These are phyloP conservation scores for Calonectria crousiana DNA, from an alignment of 2,329 filamentous ascomycete species.

Conservation along the genomic window DNA sequence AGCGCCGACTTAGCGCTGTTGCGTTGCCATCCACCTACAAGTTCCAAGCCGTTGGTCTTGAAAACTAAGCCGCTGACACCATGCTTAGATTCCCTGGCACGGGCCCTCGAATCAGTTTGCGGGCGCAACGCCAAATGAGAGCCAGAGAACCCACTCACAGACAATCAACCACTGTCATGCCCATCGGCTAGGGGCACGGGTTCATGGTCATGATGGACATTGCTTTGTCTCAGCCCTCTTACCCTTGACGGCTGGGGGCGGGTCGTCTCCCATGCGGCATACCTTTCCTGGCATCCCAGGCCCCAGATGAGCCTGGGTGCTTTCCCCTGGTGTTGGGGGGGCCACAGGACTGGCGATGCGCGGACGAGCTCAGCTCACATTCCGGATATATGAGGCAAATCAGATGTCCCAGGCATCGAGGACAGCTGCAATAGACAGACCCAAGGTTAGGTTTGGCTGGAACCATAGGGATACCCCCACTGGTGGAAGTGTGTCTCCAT, in stretches of 20 bases:
- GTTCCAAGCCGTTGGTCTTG: conserved; percentile 31
- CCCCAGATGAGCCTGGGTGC: background rate
- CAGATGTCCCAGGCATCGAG: background rate
- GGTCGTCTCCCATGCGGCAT: conserved; percentile 14
- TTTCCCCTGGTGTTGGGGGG: background rate
- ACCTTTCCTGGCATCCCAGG: conserved; percentile 19
- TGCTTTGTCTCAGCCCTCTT: conserved; percentile 16
- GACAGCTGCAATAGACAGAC: background rate
- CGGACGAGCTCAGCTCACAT: conserved; percentile 10
- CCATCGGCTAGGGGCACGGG: background rate
- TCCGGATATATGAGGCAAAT: conserved; percentile 13
- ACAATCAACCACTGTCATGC: conserved; percentile 34
- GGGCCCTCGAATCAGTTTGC: conserved; percentile 43
- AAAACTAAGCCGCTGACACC: conserved; percentile 41
- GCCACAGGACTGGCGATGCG: background rate
- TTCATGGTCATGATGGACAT: conserved; percentile 7
- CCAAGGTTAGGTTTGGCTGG: conserved; percentile 3
- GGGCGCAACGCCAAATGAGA: conserved; percentile 43
- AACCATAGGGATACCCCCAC: conserved; percentile 5
- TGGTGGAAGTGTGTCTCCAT: conserved; percentile 12
- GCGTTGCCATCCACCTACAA: conserved; percentile 32
- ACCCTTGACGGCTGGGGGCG: conserved; percentile 6
- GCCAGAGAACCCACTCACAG: conserved; percentile 33
- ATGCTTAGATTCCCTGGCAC: conserved; percentile 38
- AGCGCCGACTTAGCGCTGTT: conserved; percentile 20